Percentiles rank a stretch among this genome's conserved stretches.
These are phyloP conservation scores for Hyparrhenia diplandra DNA, from an alignment of 176 grass and related monocot genomes.

Conservation along the genomic window DNA sequence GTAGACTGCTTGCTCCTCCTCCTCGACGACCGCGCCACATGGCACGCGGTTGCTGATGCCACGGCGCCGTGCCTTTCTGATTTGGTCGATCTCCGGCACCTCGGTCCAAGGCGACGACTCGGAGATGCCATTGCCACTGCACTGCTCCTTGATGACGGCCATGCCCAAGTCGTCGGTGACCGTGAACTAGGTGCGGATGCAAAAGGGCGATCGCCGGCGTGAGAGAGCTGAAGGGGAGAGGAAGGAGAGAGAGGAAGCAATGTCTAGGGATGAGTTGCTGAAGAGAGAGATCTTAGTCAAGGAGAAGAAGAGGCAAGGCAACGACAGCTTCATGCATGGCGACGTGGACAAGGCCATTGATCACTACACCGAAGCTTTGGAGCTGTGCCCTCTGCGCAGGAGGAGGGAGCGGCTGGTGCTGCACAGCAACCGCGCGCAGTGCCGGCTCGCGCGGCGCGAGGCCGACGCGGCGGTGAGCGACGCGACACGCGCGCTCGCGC, in stretches of 20 bases:
- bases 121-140: conserved; percentile 57
- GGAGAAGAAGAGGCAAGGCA: conserved; percentile 73
- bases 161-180: not conserved
- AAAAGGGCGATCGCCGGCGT: conserved; percentile 34
- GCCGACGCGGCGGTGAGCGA: conserved; percentile 70
- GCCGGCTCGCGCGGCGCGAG: conserved; percentile 42
- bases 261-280: conserved; percentile 36
- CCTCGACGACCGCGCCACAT: conserved; percentile 43
- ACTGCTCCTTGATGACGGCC: conserved; percentile 35
- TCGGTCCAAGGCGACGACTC: conserved; percentile 62
- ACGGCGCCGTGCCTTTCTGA: conserved; percentile 55
- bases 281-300: conserved; percentile 36
- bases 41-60: conserved; percentile 37
- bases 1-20: conserved; percentile 92
- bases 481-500: conserved; percentile 73
- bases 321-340: conserved; percentile 45
- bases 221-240: conserved; percentile 53
- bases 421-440: conserved; percentile 87
- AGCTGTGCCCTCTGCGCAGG: conserved; percentile 46
- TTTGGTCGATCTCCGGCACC: conserved; percentile 50
- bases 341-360: conserved; percentile 58
- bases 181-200: conserved; percentile 19
- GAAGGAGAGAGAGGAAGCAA: conserved; percentile 42
- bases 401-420: conserved; percentile 62
- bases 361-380: conserved; percentile 61